phyloP scores from a whole-genome alignment of 164 flowering plant genomes.

The Tinospora cordifolia region DNA sequence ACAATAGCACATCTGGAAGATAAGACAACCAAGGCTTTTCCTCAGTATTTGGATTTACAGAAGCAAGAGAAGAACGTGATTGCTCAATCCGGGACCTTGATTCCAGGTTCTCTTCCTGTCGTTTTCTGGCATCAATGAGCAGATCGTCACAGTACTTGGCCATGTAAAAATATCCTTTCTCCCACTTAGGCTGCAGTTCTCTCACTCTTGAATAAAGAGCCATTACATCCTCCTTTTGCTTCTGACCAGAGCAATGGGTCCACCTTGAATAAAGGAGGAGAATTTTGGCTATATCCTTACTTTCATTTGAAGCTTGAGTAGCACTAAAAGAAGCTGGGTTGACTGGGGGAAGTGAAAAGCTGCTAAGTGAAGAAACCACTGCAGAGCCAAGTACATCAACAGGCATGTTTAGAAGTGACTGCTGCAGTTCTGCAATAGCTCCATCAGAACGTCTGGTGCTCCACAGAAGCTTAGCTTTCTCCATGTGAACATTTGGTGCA shows the following conservation, averaged over 20 bases:
- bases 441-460: slow-evolving; percentile 77
- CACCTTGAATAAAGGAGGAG: slow-evolving; percentile 91
- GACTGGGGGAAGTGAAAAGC: slow-evolving; percentile 59
- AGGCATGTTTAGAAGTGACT: slow-evolving; percentile 83
- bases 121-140: slow-evolving; percentile 88
- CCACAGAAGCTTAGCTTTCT: slow-evolving; percentile 97
- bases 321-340: slow-evolving; percentile 38
- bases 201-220: slow-evolving; percentile 76
- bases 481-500: slow-evolving; percentile 82
- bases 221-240: slow-evolving; percentile 95
- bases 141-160: slow-evolving; percentile 94
- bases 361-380: slow-evolving; percentile 69
- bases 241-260: slow-evolving; percentile 96
- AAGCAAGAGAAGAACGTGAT: slow-evolving; percentile 29
- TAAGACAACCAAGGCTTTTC: slow-evolving; percentile 69
- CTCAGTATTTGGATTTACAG: slow-evolving; percentile 40
- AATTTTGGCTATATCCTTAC: slow-evolving; percentile 67
- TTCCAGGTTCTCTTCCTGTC: slow-evolving; percentile 75
- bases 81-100: slow-evolving; percentile 28
- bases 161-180: slow-evolving; percentile 84
- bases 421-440: slow-evolving; percentile 88
- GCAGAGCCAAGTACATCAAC: slow-evolving; percentile 72
- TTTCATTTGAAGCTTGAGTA: slow-evolving; percentile 54
- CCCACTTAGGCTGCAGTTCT: slow-evolving; percentile 96
- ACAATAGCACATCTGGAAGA: slow-evolving; percentile 72